These are phyloP conservation scores for Wallacemonas rigidus DNA, from an alignment of 208 protist genomes.

Conservation along the genomic window DNA sequence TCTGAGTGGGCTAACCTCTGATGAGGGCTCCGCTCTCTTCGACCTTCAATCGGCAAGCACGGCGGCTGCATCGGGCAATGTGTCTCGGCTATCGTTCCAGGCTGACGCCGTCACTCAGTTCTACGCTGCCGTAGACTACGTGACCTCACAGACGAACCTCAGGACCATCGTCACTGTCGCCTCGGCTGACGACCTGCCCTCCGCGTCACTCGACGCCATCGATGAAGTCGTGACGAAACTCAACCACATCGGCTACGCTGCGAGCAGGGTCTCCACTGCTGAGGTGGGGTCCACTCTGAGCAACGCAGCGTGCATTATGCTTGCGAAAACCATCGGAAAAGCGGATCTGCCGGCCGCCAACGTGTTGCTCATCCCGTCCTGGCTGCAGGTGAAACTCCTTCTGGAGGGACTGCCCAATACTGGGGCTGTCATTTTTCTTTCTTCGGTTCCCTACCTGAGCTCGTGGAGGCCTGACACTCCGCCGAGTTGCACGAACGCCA, in stretches of 20 bases:
- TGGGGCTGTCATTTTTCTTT: neutral
- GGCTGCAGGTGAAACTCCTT: neutral
- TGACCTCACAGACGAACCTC: neutral
- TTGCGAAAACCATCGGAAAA: neutral
- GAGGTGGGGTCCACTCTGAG: neutral
- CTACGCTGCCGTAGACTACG: constrained; percentile 1
- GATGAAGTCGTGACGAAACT: neutral
- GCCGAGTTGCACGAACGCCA: neutral
- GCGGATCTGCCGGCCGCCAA: neutral
- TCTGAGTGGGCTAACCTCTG: no score
- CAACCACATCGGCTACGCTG: neutral
- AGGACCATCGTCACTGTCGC: neutral
- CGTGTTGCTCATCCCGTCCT: neutral
- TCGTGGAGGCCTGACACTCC: neutral
- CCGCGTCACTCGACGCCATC: neutral
- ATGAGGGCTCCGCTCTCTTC: neutral
- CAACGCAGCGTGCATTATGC: neutral
- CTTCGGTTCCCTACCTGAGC: neutral
- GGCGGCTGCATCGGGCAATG: no score
- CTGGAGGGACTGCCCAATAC: neutral
- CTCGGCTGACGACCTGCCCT: neutral
- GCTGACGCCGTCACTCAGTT: constrained; percentile 8
- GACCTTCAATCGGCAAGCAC: constrained; percentile 5
- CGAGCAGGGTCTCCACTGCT: neutral
- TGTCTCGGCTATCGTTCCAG: constrained; percentile 6